phyloP scores from a whole-genome alignment of 2,329 filamentous ascomycete species.

The Fusarium sublunatum region DNA sequence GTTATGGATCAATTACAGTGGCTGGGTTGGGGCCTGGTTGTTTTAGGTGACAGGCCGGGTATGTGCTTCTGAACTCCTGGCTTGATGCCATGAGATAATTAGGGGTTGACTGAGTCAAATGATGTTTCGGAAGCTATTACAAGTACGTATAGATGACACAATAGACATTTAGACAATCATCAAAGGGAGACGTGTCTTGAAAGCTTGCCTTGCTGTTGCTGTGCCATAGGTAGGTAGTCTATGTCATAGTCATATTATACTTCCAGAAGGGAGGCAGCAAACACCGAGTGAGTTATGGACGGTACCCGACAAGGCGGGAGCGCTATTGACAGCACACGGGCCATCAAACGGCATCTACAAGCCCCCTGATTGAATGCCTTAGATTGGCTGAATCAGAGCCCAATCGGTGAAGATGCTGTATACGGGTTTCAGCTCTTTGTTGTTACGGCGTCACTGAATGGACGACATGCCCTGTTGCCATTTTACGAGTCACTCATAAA shows the following conservation, averaged over 20 bases:
- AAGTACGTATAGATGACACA: background rate
- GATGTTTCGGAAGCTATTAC: conserved; percentile 25
- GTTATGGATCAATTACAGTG: conserved; percentile 30
- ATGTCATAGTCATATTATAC: background rate
- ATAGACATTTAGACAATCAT: background rate
- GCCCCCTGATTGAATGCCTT: conserved; percentile 8
- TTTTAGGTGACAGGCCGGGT: conserved; percentile 10
- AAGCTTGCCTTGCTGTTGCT: background rate
- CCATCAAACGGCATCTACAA: conserved; percentile 3
- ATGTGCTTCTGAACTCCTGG: background rate
- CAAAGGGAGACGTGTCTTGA: background rate
- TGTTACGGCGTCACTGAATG: conserved; percentile 5
- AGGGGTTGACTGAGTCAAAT: conserved; percentile 25
- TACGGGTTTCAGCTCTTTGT: conserved; percentile 4
- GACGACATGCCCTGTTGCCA: background rate
- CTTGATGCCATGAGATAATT: background rate
- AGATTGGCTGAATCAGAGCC: conserved; percentile 5
- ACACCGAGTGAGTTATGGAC: background rate
- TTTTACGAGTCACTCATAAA: background rate
- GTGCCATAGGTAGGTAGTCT: background rate
- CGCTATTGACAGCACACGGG: conserved; percentile 6
- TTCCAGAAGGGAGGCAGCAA: background rate
- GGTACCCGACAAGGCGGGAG: background rate
- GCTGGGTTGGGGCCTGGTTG: conserved; percentile 1
- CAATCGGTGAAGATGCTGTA: conserved; percentile 10